A percentile compares a stretch with the other conserved stretches of the same genome.
These are phyloP conservation scores for Teunomyces atbi DNA, from an alignment of 805 yeast species.

Conservation along the genomic window DNA sequence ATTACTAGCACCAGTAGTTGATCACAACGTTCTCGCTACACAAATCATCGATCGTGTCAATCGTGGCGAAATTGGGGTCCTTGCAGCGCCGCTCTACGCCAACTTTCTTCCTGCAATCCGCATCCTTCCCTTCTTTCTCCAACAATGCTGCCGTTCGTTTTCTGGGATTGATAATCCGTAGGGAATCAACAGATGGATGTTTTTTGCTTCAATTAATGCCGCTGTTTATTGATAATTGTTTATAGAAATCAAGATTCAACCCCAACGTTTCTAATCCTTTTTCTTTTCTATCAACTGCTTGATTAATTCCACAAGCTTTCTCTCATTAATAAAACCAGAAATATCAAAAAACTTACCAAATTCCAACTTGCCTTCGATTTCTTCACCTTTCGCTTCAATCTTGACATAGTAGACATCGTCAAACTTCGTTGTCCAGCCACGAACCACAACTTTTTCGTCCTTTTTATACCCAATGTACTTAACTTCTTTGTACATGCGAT, in stretches of 20 bases:
- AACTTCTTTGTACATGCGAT: constrained; percentile 40
- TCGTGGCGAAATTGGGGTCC: constrained; percentile 40
- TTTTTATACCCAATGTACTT: constrained; percentile 45
- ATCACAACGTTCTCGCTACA: constrained; percentile 35
- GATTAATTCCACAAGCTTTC: constrained; percentile 28
- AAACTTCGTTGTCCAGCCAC: constrained; percentile 40
- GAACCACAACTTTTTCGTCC: constrained; percentile 36
- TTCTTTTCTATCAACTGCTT: constrained; percentile 11
- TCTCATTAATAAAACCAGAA: constrained; percentile 43
- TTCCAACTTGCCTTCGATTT: constrained; percentile 22
- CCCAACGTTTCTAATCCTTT: not conserved
- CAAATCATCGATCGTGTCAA: constrained; percentile 31
- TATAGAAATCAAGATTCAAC: too few species aligned
- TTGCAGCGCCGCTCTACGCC: constrained; percentile 48
- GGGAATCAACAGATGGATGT: too few species aligned
- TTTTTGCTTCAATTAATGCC: too few species aligned
- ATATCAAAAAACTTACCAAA: constrained; percentile 45
- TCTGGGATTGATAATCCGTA: constrained; percentile 32
- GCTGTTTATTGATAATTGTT: too few species aligned
- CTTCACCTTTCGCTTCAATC: constrained; percentile 28
- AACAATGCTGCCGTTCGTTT: constrained; percentile 32
- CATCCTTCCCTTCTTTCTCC: constrained; percentile 40
- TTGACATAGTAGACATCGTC: constrained; percentile 46
- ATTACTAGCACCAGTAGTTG: constrained; percentile 50
- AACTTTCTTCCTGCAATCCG: constrained; percentile 43